Evolutionary conservation across 208 protist genomes (phyloP), one percentile per base, ranked within the genome.

Genomic region (Hexamita inflata): DNA sequence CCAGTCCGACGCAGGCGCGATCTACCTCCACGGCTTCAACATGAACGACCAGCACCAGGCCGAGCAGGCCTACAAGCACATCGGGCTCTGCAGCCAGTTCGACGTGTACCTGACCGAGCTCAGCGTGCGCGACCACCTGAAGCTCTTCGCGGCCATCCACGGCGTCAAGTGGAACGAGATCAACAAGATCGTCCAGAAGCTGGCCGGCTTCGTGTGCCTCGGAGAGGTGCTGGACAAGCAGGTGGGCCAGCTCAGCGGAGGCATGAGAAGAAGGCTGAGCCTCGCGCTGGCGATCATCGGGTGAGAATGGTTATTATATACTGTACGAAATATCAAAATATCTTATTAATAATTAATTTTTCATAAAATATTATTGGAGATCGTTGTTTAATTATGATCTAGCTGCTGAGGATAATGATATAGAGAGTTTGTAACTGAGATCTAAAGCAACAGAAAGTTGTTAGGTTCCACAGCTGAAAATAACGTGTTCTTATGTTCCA

Each of bases 211-310:
- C 34, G 60, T 66, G 15, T 38, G 34, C 34, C 60, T 66, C 34
- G 13, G 30, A 15, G 60, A 66, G 15, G 60, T 66, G 24, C 30
- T 66, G 26, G 60, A 66, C 34, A 15, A 30, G 29, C 60, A 66
- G 34, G 60, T 30, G 29, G 24, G 60, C 30, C 60, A 53, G 26
- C 59, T 83, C 35, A 75, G 67, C 64, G 87, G 88, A 57, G 89
- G 89, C 53, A 88, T 86, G 77, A 82, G 86, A 74, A 67, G 89
- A 45, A 79, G 82, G 39, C 59, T 92, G 24, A 82, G 66, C 38
- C 61, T 91, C 34, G 87, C 80, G 32, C 86, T 89, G 76, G 77
- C 89, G 13, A 75, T 91, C 1, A 66, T 66, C 34, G 60, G 60
- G 34, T 66, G 30, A 34, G n/a, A n/a, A n/a, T n/a, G n/a, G n/a